Conservation (phyloP, 1,284 basidiomycete genomes). For the Boletus mariae region DNA sequence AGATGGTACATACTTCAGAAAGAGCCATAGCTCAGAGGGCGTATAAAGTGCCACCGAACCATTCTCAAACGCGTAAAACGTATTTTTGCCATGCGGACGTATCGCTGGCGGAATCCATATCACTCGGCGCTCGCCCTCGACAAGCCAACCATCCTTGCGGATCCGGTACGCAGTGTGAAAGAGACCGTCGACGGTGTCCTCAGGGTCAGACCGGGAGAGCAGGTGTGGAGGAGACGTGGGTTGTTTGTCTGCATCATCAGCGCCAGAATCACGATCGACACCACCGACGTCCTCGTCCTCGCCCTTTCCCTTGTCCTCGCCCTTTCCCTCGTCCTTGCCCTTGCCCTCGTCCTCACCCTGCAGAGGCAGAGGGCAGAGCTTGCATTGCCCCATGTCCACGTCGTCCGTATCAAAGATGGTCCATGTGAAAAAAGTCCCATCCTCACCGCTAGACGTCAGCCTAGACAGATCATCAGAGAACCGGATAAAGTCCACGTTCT, state of each 20-base stretch:
- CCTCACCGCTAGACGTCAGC: slow-evolving; percentile 13
- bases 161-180: slow-evolving; percentile 14
- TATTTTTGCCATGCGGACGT: slow-evolving; percentile 9
- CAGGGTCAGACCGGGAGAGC: slow-evolving; percentile 6
- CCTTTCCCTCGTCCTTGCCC: too few relatives aligned
- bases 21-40: not conserved
- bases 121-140: slow-evolving; percentile 14
- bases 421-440: slow-evolving; percentile 11
- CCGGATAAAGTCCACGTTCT: slow-evolving; percentile 8
- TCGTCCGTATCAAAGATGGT: slow-evolving; percentile 1
- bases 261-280: not conserved
- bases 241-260: not conserved
- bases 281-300: not conserved
- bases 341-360: not conserved
- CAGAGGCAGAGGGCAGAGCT: not conserved
- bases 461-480: slow-evolving; percentile 11
- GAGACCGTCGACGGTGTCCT: slow-evolving; percentile 7
- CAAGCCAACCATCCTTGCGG: slow-evolving; percentile 24
- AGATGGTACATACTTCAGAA: too few relatives aligned
- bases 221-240: too few relatives aligned
- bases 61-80: not conserved
- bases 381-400: slow-evolving; percentile 4
- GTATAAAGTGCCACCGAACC: slow-evolving; percentile 5
- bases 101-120: slow-evolving; percentile 11
- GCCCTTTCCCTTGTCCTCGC: too few relatives aligned